Conservation (phyloP, 73 alveolate genomes). For the Diophrys sp. region DNA sequence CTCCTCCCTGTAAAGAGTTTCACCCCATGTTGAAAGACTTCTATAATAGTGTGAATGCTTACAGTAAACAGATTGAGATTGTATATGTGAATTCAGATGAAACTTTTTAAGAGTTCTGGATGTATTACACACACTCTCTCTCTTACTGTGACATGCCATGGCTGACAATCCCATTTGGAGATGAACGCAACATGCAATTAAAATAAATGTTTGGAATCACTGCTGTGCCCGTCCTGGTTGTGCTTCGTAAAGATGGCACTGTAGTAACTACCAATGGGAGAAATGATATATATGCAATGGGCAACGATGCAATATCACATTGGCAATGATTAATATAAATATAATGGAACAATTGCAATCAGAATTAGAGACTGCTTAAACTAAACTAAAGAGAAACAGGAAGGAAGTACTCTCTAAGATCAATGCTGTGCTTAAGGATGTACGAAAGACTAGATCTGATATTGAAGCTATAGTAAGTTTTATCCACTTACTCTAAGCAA, state of each 20-base stretch:
- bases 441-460: constrained; percentile 14
- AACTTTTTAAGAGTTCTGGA: constrained; percentile 48
- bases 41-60: constrained; percentile 60
- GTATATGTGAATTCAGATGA: constrained; percentile 57
- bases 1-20: constrained; percentile 62
- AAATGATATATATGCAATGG: constrained; percentile 22
- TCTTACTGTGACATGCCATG: constrained; percentile 73
- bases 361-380: constrained; percentile 31
- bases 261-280: constrained; percentile 34
- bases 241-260: constrained; percentile 20
- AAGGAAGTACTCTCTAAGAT: constrained; percentile 31
- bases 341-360: constrained; percentile 14
- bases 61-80: constrained; percentile 54
- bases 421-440: constrained; percentile 28
- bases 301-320: not conserved
- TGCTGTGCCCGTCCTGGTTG: constrained; percentile 41
- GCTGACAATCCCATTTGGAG: constrained; percentile 58
- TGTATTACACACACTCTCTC: no score
- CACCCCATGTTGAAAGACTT: constrained; percentile 59
- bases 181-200: constrained; percentile 8
- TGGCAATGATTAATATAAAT: not conserved
- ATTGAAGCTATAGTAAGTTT: constrained; percentile 21
- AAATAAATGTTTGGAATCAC: constrained; percentile 20
- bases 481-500: no score
- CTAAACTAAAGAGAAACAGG: constrained; percentile 17